phyloP scores from a whole-genome alignment of 306 rosid species.

The Vigna unguiculata region DNA sequence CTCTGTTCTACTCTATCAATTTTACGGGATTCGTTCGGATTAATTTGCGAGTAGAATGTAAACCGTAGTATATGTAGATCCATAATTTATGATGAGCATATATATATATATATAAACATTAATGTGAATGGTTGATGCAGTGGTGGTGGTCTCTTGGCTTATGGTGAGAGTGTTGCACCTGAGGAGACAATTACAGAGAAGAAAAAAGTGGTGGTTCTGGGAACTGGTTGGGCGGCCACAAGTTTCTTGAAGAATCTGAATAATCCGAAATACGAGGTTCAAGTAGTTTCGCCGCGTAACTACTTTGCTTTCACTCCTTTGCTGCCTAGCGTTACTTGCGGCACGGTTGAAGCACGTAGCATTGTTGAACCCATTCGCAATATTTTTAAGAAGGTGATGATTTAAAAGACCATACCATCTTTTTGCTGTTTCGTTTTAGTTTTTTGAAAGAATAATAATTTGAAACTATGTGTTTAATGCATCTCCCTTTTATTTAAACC shows the following conservation, averaged over 20 bases:
- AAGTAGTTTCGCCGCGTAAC: slow-evolving; percentile 90
- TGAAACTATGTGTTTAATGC: too few relatives aligned
- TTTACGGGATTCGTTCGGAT: background rate
- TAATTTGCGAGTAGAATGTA: background rate
- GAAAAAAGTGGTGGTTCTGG: slow-evolving; percentile 91
- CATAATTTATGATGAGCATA: background rate
- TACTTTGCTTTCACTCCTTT: slow-evolving; percentile 94
- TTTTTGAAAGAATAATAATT: too few relatives aligned
- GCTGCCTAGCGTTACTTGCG: slow-evolving; percentile 94
- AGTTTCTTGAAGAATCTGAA: slow-evolving; percentile 84
- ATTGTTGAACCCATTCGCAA: slow-evolving; percentile 91
- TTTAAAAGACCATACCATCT: background rate
- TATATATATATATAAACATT: too few relatives aligned
- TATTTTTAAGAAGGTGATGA: slow-evolving; percentile 70
- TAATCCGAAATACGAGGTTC: slow-evolving; percentile 74
- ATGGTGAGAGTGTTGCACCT: slow-evolving; percentile 59
- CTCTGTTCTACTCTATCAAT: background rate
- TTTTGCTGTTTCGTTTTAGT: background rate
- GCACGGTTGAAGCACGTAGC: slow-evolving; percentile 95
- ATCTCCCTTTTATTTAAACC: too few relatives aligned
- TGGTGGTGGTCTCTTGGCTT: slow-evolving; percentile 83
- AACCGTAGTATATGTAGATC: background rate
- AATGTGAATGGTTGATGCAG: slow-evolving; percentile 53
- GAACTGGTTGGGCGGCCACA: slow-evolving; percentile 99
- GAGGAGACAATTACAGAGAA: slow-evolving; percentile 55